These are phyloP conservation scores for Erodium maritimum DNA, from an alignment of 345 rosid species.

Conservation along the genomic window DNA sequence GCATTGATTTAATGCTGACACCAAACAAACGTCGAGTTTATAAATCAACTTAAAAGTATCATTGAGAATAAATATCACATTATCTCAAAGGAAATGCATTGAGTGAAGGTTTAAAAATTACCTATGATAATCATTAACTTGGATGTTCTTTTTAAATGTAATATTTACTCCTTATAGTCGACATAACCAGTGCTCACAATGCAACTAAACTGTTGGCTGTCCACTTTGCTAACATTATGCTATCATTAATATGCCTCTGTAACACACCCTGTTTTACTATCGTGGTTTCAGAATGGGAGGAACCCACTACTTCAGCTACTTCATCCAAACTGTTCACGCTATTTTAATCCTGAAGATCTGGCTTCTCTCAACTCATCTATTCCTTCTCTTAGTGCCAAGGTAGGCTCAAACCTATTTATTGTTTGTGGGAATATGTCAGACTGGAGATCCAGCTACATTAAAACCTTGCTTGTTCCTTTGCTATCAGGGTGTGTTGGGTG, in stretches of 20 bases:
- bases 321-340: slow-evolving; percentile 68
- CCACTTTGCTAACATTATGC: not conserved
- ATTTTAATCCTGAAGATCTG: slow-evolving; percentile 63
- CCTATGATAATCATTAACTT: too few relatives aligned
- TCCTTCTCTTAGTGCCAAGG: slow-evolving; percentile 57
- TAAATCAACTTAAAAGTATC: too few relatives aligned
- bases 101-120: too few relatives aligned
- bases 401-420: slow-evolving; percentile 18
- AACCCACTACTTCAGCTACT: slow-evolving; percentile 67
- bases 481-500: slow-evolving; percentile 39
- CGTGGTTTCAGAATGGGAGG: slow-evolving; percentile 57
- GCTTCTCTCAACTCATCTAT: slow-evolving; percentile 49
- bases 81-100: too few relatives aligned
- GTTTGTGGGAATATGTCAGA: not conserved
- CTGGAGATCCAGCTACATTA: not conserved
- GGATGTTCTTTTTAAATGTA: not conserved
- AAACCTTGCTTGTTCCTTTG: slow-evolving; percentile 2
- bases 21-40: too few relatives aligned
- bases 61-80: too few relatives aligned
- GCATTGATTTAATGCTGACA: too few relatives aligned
- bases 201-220: not conserved
- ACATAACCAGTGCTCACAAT: slow-evolving; percentile 1
- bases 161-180: not conserved
- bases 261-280: not conserved
- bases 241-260: slow-evolving; percentile 11